Evolutionary conservation across 1,284 basidiomycete species (phyloP).

Genomic region (Apiotrichum porosum): DNA sequence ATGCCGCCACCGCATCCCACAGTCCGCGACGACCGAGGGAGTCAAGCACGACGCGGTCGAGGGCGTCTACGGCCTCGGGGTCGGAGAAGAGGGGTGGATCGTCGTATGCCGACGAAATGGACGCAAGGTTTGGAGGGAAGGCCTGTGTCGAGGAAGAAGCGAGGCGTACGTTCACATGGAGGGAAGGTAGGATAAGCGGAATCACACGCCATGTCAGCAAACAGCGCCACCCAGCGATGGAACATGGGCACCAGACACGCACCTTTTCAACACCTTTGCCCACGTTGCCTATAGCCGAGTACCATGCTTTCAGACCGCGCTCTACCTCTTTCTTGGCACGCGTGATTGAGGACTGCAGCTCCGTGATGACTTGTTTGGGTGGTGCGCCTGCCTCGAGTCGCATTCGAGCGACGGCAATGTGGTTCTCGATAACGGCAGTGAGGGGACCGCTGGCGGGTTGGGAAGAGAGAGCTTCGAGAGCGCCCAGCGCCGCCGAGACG

Average conservation of each 20-base stretch:
- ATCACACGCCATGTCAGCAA: too few species aligned
- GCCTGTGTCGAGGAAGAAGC: constrained; percentile 18
- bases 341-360: constrained; percentile 60
- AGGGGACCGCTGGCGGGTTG: constrained; percentile 61
- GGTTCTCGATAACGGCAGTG: constrained; percentile 60
- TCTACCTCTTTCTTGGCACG: constrained; percentile 75
- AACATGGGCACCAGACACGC: constrained; percentile 2
- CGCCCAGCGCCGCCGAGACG: constrained; percentile 31
- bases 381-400: constrained; percentile 56
- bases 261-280: constrained; percentile 89
- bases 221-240: too few species aligned
- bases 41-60: constrained; percentile 39
- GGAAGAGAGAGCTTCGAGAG: constrained; percentile 49
- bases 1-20: constrained; percentile 37
- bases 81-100: constrained; percentile 43
- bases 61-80: constrained; percentile 23
- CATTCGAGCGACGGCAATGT: constrained; percentile 58
- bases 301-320: constrained; percentile 80
- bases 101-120: constrained; percentile 40
- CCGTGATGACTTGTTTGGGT: constrained; percentile 55
- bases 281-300: constrained; percentile 65
- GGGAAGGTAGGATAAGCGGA: too few species aligned
- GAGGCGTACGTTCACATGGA: too few species aligned
- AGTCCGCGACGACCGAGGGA: constrained; percentile 39
- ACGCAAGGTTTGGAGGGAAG: constrained; percentile 41